These are phyloP conservation scores for Saccharum spontaneum DNA, from an alignment of 176 grass and related monocot genomes.

Conservation along the genomic window DNA sequence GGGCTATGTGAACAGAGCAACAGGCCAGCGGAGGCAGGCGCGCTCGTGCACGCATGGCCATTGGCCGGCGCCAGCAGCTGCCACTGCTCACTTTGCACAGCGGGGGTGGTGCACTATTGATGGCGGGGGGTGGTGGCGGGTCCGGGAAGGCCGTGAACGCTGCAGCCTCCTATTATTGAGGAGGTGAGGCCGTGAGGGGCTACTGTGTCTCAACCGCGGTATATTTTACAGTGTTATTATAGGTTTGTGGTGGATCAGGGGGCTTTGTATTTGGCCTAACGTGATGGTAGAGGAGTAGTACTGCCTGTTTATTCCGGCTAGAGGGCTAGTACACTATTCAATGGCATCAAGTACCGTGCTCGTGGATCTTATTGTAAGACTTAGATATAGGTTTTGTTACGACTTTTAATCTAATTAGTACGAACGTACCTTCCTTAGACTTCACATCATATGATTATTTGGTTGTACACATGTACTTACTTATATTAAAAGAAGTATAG, in stretches of 20 bases:
- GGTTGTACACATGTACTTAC: too few relatives aligned
- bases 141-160: neutral
- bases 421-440: neutral
- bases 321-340: neutral
- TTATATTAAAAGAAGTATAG: neutral
- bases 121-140: neutral
- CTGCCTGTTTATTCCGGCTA: neutral
- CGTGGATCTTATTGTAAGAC: neutral
- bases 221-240: neutral
- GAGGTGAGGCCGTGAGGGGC: neutral
- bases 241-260: neutral
- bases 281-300: neutral
- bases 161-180: conserved; percentile 3
- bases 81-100: conserved; percentile 16
- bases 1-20: neutral
- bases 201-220: neutral
- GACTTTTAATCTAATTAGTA: neutral
- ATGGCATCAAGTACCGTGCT: neutral
- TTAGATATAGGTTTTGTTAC: neutral
- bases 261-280: neutral
- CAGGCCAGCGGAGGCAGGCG: neutral
- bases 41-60: neutral
- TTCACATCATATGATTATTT: neutral
- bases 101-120: neutral
- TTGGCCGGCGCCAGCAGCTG: conserved; percentile 19